Evolutionary conservation across 2,329 filamentous ascomycete species (phyloP).

Genomic region (Elsinoe fawcettii): DNA sequence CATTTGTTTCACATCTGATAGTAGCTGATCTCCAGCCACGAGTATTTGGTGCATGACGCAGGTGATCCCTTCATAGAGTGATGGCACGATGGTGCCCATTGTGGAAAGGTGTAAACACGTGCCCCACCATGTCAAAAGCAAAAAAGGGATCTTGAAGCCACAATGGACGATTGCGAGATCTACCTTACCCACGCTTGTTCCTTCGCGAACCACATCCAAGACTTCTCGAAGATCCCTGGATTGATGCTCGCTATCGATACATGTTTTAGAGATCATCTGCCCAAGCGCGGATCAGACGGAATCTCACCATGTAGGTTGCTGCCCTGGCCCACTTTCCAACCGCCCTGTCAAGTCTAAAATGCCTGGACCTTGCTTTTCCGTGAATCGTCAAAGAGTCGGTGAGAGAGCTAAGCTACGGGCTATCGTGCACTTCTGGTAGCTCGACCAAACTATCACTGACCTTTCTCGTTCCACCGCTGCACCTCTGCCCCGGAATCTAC

Average conservation of each 20-base stretch:
- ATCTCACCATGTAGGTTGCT: background rate
- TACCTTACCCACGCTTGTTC: background rate
- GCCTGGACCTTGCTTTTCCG: constrained; percentile 10
- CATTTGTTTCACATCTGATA: too few species aligned
- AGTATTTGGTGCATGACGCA: background rate
- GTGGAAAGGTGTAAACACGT: background rate
- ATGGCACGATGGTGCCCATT: background rate
- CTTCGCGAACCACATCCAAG: background rate
- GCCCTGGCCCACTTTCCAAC: background rate
- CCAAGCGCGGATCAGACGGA: constrained; percentile 1
- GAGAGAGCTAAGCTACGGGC: background rate
- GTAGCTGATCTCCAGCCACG: background rate
- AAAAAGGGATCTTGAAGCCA: background rate
- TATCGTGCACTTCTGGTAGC: background rate
- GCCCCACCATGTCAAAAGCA: constrained; percentile 3
- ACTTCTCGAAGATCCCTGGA: background rate
- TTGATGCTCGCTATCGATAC: background rate
- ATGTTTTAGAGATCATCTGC: background rate
- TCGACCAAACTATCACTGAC: background rate
- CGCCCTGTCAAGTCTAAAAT: background rate
- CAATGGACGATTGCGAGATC: too few species aligned
- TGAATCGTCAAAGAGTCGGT: constrained; percentile 6
- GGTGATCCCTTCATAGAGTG: background rate
- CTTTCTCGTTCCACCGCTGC: background rate
- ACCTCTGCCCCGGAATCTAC: background rate